A percentile compares a stretch with the other conserved stretches of the same genome.
Evolutionary conservation across 2,329 filamentous ascomycete species (phyloP).

Genomic region (Exophiala alcalophila): DNA sequence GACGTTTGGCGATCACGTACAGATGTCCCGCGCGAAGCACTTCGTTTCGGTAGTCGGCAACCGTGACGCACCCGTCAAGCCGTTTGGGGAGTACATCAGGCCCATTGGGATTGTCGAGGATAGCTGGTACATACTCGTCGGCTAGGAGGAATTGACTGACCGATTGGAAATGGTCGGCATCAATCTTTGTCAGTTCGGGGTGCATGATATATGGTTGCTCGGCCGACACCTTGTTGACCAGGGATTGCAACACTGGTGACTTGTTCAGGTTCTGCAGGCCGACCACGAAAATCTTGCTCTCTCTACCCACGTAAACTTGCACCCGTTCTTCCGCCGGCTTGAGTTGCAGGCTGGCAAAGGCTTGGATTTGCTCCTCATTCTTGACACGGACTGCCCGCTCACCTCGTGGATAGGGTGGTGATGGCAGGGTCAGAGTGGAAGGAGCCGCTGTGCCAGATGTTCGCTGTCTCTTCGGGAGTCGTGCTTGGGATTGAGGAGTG

Average conservation of each 20-base stretch:
- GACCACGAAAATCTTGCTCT: conserved; percentile 16
- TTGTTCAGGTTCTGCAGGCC: conserved; percentile 20
- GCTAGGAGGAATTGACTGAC: conserved; percentile 21
- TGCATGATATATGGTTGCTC: conserved; percentile 27
- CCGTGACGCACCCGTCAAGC: conserved; percentile 11
- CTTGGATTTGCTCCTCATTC: conserved; percentile 14
- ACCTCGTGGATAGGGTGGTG: background rate
- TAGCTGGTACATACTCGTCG: conserved; percentile 23
- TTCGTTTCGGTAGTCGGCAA: conserved; percentile 17
- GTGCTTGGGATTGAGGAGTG: too few relatives aligned
- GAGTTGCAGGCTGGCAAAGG: background rate
- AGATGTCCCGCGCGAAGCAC: conserved; percentile 14
- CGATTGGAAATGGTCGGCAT: conserved; percentile 19
- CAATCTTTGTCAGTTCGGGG: conserved; percentile 18
- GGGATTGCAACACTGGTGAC: conserved; percentile 19
- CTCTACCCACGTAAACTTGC: conserved; percentile 20
- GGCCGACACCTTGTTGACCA: conserved; percentile 7
- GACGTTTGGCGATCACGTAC: conserved; percentile 20
- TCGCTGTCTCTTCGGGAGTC: conserved; percentile 1
- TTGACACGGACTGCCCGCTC: conserved; percentile 10
- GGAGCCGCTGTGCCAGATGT: background rate
- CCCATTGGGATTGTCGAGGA: conserved; percentile 11
- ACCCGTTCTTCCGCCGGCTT: conserved; percentile 11
- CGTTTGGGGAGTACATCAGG: conserved; percentile 10
- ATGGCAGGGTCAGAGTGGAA: background rate